Evolutionary conservation across 345 rosid species (phyloP), one percentile per base, ranked within the genome.

Genomic region (Nasturtium officinale): DNA sequence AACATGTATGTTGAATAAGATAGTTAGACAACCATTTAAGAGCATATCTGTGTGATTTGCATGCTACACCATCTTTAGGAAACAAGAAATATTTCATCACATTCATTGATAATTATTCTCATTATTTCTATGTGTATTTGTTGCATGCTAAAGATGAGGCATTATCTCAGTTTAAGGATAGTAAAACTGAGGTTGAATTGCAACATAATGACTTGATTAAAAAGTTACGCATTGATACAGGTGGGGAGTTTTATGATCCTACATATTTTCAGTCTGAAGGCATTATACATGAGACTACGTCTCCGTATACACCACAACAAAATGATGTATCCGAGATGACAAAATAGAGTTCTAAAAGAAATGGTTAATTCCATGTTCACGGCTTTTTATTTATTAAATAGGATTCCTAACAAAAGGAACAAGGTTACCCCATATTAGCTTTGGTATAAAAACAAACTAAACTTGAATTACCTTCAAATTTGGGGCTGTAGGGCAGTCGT

Each of bases 261-360:
- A 29, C 6, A 5, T 30, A 30, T 16, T 64, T 64, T 3, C n/a
- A 64, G 5, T 64, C 16, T 0, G 11, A 18, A 9, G 23, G 55
- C 0, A 64, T 64, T 26, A 46, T 45, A 28, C 56, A 64, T 33
- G 70, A 65, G 13, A 65, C n/a, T 63, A 50, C 18, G 20, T 47
- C 32, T 47, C 59, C 47, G 9, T 65, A 50, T 30, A 50, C 70
- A 65, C 59, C 46, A 48, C 58, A 65, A 48, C 46, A 65, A 33
- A 65, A 65, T 29, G 56, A 17, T 64, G 56, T 47, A 0, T 42
- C 42, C 1, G 42, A 63, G 20, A 63, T n/a, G 54, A 11, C 30
- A 65, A n/a, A 65, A 65, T 18, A 10, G 12, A 47, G 30, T 65
- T 10, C 3, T 65, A 48, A 47, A 29, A 4, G 6, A 29, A 29